Evolutionary conservation across 2,329 filamentous ascomycete species (phyloP), one percentile per base, ranked within the genome.

Genomic region (Paecilomyces sp.): DNA sequence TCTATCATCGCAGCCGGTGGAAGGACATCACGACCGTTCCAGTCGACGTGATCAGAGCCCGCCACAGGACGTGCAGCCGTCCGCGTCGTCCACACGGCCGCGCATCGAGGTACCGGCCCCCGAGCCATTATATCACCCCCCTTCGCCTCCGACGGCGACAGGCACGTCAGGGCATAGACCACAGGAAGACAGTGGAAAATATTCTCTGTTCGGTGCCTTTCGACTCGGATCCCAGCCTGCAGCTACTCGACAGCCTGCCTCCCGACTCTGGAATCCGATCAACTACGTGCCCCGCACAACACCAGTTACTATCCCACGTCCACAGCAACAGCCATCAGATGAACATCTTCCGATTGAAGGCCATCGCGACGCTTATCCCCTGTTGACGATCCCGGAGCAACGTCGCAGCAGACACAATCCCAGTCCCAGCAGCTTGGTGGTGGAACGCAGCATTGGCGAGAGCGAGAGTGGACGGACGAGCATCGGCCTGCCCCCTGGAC

Each of bases 231-330:
- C 36, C 31, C 36, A 53, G 30, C 18, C 25, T 9, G 36, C 41
- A 61, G 64, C 63, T 64, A 61, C 68, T 63, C 62, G 67, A 51
- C 71, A 73, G 33, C 76, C 79, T 58, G 76, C 80, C 34, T 80
- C 82, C 58, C 78, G 83, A 60, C 79, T 86, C 62, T 85, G 83
- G 75, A 86, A 86, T 70, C 84, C 84, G 41, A 78, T 84, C 67
- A 86, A 87, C 68, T 80, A 83, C 73, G 82, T 84, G 55, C 84
- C 83, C 50, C 81, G 82, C 60, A 74, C 76, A 33, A 81, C 80
- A 55, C 79, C 80, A 59, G 71, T 82, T 41, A 75, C 75, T 22
- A 65, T 81, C 57, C 69, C 74, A 30, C 72, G 73, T 55, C 66
- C 72, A 41, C 65, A 59, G 36, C 65, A 59, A 57, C 61, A 62